Conservation (phyloP, 768 basidiomycete genomes). For the Suillus plorans region DNA sequence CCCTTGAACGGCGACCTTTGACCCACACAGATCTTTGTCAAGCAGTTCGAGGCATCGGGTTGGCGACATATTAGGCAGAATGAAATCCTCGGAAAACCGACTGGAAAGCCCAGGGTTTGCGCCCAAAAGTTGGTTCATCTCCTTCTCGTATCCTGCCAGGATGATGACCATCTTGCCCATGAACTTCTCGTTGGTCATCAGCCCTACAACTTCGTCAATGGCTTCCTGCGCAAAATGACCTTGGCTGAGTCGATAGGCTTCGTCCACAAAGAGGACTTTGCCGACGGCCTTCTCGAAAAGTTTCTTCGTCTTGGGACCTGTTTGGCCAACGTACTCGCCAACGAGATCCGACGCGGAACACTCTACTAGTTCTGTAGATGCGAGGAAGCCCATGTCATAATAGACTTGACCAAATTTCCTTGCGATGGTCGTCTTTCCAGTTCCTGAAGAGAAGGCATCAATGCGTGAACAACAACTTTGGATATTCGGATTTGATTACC, state of each 20-base stretch:
- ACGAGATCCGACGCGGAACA: constrained; percentile 72
- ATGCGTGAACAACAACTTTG: not conserved
- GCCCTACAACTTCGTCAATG: constrained; percentile 65
- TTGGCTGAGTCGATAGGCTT: constrained; percentile 63
- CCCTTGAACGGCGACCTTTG: constrained; percentile 36
- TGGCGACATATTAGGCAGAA: constrained; percentile 53
- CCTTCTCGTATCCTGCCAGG: constrained; percentile 67
- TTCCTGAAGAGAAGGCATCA: constrained; percentile 38
- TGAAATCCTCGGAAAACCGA: constrained; percentile 62
- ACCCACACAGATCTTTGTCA: constrained; percentile 44
- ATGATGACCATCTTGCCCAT: constrained; percentile 62
- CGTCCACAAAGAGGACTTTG: constrained; percentile 68
- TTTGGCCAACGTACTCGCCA: constrained; percentile 69
- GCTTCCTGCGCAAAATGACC: constrained; percentile 71
- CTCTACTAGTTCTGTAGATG: constrained; percentile 53
- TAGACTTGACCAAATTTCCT: constrained; percentile 64
- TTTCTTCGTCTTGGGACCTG: constrained; percentile 63
- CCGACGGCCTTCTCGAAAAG: constrained; percentile 66
- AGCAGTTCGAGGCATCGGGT: constrained; percentile 51
- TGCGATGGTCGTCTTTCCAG: constrained; percentile 63
- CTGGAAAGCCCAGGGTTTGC: constrained; percentile 66
- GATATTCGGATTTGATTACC: constrained; percentile 38
- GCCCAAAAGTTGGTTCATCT: constrained; percentile 59
- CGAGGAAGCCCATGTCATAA: constrained; percentile 60
- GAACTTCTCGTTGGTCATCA: constrained; percentile 59